Base-by-base conservation (phyloP, 148 eudicot genomes). In the Simmondsia chinensis region DNA sequence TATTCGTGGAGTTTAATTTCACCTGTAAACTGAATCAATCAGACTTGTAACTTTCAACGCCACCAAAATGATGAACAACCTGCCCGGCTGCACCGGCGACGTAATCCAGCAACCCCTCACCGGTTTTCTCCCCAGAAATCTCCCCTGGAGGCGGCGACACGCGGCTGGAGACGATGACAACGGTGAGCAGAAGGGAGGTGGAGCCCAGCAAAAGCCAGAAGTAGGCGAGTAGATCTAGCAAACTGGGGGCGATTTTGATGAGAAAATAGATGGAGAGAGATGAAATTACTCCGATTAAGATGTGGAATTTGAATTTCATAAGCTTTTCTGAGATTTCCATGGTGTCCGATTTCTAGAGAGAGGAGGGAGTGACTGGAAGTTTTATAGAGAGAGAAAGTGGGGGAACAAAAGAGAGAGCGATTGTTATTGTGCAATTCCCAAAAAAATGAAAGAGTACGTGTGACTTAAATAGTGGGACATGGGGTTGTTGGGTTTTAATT, bases 191-290 rank as follows among this genome's bases (percentile, higher is more conserved):
- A 6, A 86, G 56, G 35, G 87, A 81, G 30, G 91, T 86, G n/a
- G 95, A 86, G 18, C 71, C 65, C 16, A 86, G 53, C 1, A 86
- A 70, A 2, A 91, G 95, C 80, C 83, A 78, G 21, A 86, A 86
- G 55, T 49, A 86, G 24, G 72, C 67, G 3, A 81, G 23, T 6
- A 86, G 42, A 28, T 75, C 64, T 18, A 81, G 16, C 21, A 86
- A 52, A 1, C 64, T 62, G 6, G 95, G 91, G 4, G 83, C 69
- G 4, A 67, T 16, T 11, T 43, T 67, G 39, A 65, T 17, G 20
- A 67, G 13, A 1, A 29, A 37, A 45, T 53, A 4, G 23, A 53
- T 10, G 20, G 49, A 19, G 29, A 70, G 39, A 7, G 60, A 31
- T 25, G 70, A 15, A 54, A 50, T 8, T 15, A 44, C 0, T 20